Conservation (phyloP, 768 basidiomycete genomes). For the Boletus sensibilis region DNA sequence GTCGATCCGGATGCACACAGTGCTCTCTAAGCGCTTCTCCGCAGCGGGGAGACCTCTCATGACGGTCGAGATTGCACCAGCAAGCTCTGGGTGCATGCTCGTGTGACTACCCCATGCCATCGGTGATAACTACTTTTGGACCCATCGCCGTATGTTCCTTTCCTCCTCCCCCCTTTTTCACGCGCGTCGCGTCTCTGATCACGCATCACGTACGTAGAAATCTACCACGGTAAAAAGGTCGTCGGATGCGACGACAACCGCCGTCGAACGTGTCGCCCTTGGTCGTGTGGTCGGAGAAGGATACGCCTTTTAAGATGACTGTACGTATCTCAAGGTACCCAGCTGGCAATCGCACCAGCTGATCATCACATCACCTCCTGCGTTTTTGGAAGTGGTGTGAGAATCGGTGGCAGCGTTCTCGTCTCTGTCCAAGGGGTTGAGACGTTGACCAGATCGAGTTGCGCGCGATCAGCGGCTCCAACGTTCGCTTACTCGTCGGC, state of each 20-base stretch:
- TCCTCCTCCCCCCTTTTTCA: not conserved
- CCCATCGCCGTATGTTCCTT: too few species aligned
- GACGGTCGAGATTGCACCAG: not conserved
- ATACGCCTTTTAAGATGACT: not conserved
- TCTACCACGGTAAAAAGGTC: not conserved
- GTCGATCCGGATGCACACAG: not conserved
- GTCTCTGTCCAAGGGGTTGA: not conserved
- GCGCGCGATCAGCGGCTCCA: not conserved
- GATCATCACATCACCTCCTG: too few species aligned
- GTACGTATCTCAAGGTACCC: not conserved
- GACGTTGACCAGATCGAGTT: not conserved
- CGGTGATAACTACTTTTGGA: not conserved
- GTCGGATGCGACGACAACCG: not conserved
- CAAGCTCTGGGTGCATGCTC: not conserved
- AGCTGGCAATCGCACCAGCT: not conserved
- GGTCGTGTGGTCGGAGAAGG: not conserved
- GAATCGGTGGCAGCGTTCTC: not conserved
- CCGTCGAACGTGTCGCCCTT: too few species aligned
- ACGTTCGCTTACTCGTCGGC: not conserved
- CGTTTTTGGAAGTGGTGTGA: not conserved
- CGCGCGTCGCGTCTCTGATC: not conserved
- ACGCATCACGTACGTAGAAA: not conserved
- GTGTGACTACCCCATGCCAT: not conserved
- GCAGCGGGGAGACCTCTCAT: not conserved
- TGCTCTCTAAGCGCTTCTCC: not conserved